phyloP scores from a whole-genome alignment of 1,139 yeast species.

The Lodderomyces metapsilosis region DNA sequence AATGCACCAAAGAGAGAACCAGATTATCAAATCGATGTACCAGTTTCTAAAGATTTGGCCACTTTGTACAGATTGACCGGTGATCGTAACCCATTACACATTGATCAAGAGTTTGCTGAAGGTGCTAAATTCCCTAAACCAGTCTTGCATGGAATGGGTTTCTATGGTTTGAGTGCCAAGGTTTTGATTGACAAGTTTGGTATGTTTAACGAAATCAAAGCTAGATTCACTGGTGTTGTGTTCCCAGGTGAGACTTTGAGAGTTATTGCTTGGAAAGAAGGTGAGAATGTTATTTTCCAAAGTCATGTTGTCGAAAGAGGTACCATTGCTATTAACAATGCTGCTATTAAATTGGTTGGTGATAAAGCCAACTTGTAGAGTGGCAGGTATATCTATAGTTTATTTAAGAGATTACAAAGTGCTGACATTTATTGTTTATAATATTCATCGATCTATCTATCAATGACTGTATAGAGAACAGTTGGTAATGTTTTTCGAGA shows the following conservation, averaged over 20 bases:
- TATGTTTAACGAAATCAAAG: slow-evolving; percentile 80
- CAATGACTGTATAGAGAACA: no score
- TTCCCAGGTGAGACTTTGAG: slow-evolving; percentile 94
- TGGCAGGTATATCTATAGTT: no score
- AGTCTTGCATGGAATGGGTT: slow-evolving; percentile 89
- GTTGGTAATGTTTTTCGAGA: no score
- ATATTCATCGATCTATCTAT: no score
- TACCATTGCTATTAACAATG: slow-evolving; percentile 78
- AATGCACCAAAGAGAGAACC: slow-evolving; percentile 66
- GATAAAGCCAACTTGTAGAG: slow-evolving; percentile 34
- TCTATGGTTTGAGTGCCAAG: slow-evolving; percentile 81
- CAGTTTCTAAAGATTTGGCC: slow-evolving; percentile 76
- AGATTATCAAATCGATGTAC: slow-evolving; percentile 60
- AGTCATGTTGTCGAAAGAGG: slow-evolving; percentile 80
- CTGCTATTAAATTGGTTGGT: slow-evolving; percentile 70
- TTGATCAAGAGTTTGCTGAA: slow-evolving; percentile 87
- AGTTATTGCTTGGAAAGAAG: slow-evolving; percentile 81
- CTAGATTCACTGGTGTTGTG: slow-evolving; percentile 86
- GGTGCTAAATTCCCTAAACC: slow-evolving; percentile 87
- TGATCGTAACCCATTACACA: slow-evolving; percentile 92
- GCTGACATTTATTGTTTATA: no score
- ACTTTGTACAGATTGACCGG: slow-evolving; percentile 90
- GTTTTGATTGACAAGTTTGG: slow-evolving; percentile 79
- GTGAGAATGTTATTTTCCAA: slow-evolving; percentile 70
- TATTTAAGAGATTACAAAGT: no score